Conservation (phyloP, 2,329 filamentous ascomycete species). For the Cyclaneusma minus region DNA sequence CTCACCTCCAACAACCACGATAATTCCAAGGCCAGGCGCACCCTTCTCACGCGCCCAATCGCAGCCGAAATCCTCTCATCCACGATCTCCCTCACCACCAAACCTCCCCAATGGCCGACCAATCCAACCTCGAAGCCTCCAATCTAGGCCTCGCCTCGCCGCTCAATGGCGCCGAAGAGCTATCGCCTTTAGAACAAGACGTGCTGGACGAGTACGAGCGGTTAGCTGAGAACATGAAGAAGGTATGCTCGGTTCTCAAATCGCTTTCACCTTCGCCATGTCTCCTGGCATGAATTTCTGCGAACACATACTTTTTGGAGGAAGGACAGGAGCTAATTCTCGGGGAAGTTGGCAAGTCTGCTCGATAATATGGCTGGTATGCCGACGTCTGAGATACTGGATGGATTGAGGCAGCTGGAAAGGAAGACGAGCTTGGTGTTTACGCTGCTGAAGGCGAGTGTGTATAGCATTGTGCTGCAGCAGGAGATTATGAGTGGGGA, state of each 20-base stretch:
- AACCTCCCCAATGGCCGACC: too few species aligned
- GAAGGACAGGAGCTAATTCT: too few species aligned
- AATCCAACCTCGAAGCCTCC: too few species aligned
- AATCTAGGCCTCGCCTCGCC: slow-evolving; percentile 19
- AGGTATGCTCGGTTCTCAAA: slow-evolving; percentile 33
- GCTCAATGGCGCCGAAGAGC: slow-evolving; percentile 23
- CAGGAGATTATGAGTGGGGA: slow-evolving; percentile 76
- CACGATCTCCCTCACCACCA: too few species aligned
- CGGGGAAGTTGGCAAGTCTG: slow-evolving; percentile 44
- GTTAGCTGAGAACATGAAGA: slow-evolving; percentile 79
- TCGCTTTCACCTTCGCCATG: background rate
- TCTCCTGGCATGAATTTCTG: too few species aligned
- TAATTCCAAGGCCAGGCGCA: too few species aligned
- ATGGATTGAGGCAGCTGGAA: slow-evolving; percentile 76
- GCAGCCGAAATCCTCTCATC: too few species aligned
- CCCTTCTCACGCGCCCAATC: too few species aligned
- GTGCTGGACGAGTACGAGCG: slow-evolving; percentile 87
- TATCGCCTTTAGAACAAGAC: slow-evolving; percentile 78
- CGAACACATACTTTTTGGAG: too few species aligned
- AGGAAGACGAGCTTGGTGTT: slow-evolving; percentile 91
- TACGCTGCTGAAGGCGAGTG: slow-evolving; percentile 90
- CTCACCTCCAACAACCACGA: too few species aligned
- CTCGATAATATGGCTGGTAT: slow-evolving; percentile 50
- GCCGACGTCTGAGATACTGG: slow-evolving; percentile 68
- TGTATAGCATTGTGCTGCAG: slow-evolving; percentile 96